Conservation (phyloP, 1,284 basidiomycete genomes). For the Meripilus lineatus region DNA sequence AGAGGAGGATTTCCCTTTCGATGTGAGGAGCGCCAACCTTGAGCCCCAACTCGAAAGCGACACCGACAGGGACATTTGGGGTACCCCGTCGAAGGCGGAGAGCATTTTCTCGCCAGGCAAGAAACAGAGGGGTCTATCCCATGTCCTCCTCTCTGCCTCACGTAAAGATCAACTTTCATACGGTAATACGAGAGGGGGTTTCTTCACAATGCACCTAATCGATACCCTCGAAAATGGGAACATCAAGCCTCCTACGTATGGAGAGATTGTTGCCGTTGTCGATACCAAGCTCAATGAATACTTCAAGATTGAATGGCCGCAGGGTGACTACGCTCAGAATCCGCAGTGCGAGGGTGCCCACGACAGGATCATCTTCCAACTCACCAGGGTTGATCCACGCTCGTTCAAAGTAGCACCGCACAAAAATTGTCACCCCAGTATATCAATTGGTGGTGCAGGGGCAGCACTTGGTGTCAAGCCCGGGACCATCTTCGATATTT, state of each 20-base stretch:
- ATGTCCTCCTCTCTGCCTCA: slow-evolving; percentile 12
- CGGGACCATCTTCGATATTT: slow-evolving; percentile 9
- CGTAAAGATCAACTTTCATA: slow-evolving; percentile 5
- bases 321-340: slow-evolving; percentile 5
- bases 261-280: slow-evolving; percentile 8
- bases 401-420: slow-evolving; percentile 1
- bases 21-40: slow-evolving; percentile 4
- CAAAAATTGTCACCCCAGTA: not conserved
- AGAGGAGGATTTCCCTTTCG: slow-evolving; percentile 10
- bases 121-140: slow-evolving; percentile 1
- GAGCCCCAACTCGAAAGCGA: slow-evolving; percentile 4
- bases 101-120: slow-evolving; percentile 1
- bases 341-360: slow-evolving; percentile 13
- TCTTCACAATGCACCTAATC: slow-evolving; percentile 8
- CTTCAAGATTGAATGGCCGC: slow-evolving; percentile 4
- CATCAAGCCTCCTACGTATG: slow-evolving; percentile 11
- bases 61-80: slow-evolving; percentile 7
- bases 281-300: slow-evolving; percentile 1
- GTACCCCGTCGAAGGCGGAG: not conserved
- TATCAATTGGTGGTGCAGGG: slow-evolving; percentile 7
- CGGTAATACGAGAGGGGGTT: slow-evolving; percentile 6
- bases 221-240: slow-evolving; percentile 6
- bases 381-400: slow-evolving; percentile 4
- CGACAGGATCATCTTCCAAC: slow-evolving; percentile 11
- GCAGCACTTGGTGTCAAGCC: slow-evolving; percentile 8